Percentiles rank a stretch among this genome's conserved stretches.
phyloP scores from a whole-genome alignment of 768 basidiomycete genomes.

The Infundibulicybe gibba region DNA sequence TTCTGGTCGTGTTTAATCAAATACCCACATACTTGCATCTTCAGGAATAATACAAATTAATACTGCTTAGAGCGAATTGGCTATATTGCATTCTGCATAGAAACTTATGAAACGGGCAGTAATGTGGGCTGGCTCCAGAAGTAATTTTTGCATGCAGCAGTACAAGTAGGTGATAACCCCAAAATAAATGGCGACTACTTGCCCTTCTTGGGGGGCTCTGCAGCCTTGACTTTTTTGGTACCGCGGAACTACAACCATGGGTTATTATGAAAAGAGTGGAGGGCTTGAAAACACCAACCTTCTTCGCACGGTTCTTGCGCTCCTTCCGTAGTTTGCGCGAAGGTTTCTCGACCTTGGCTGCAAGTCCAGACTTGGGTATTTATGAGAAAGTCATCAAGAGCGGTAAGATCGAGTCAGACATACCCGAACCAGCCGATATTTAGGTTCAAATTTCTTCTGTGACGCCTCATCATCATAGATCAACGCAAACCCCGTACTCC shows the following conservation, averaged over 20 bases:
- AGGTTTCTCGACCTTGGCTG: constrained; percentile 79
- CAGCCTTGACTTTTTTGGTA: constrained; percentile 92
- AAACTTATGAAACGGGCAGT: constrained; percentile 17
- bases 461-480: constrained; percentile 96
- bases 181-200: constrained; percentile 53
- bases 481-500: constrained; percentile 94
- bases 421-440: constrained; percentile 91
- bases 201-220: constrained; percentile 89
- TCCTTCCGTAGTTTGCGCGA: constrained; percentile 99
- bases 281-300: constrained; percentile 44
- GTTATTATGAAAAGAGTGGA: not conserved
- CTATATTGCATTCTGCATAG: constrained; percentile 9
- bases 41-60: too few species aligned
- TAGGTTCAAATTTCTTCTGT: constrained; percentile 97
- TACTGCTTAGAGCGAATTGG: not conserved
- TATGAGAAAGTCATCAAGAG: constrained; percentile 1
- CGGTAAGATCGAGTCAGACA: constrained; percentile 26
- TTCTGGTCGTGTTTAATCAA: constrained; percentile 5
- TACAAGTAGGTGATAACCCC: constrained; percentile 29
- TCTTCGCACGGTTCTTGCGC: constrained; percentile 99
- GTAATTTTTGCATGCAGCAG: constrained; percentile 15
- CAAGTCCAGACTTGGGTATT: constrained; percentile 55
- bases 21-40: constrained; percentile 4
- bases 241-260: constrained; percentile 71
- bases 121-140: constrained; percentile 8